Evolutionary conservation across 495 filamentous ascomycete species (phyloP).

Genomic region (Oleoguttula mirabilis): DNA sequence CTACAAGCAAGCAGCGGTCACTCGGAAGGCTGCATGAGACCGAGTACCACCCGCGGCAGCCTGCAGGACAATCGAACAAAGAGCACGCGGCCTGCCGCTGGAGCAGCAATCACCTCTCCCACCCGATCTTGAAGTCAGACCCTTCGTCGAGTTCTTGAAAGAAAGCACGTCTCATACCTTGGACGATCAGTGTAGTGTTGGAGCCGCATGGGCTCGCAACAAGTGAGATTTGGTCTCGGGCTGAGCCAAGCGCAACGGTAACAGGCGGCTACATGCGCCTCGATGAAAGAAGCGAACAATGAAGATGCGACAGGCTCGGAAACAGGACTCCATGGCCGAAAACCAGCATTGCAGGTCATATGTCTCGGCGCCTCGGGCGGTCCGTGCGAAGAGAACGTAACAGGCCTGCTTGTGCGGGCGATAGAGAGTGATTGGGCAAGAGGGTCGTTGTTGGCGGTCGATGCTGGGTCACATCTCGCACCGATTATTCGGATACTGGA

Average conservation of each 20-base stretch:
- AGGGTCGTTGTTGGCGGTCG: slow-evolving; percentile 74
- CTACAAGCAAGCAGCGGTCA: too few relatives aligned
- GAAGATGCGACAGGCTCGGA: slow-evolving; percentile 5
- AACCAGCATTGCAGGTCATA: slow-evolving; percentile 17
- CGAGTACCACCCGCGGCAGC: too few relatives aligned
- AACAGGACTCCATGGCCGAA: slow-evolving; percentile 9
- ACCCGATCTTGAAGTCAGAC: too few relatives aligned
- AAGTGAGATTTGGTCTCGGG: too few relatives aligned
- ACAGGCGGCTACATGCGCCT: slow-evolving; percentile 13
- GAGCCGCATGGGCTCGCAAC: too few relatives aligned
- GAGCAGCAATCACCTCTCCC: too few relatives aligned
- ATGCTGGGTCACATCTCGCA: slow-evolving; percentile 81
- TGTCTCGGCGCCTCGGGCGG: slow-evolving; percentile 68
- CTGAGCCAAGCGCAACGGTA: not conserved
- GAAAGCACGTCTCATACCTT: too few relatives aligned
- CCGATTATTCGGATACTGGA: slow-evolving; percentile 66
- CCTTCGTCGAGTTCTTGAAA: too few relatives aligned
- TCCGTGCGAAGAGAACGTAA: slow-evolving; percentile 77
- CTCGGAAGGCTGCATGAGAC: too few relatives aligned
- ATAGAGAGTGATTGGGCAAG: slow-evolving; percentile 62
- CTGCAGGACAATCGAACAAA: too few relatives aligned
- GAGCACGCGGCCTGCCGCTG: too few relatives aligned
- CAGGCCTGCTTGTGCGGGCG: slow-evolving; percentile 78
- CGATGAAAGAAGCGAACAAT: slow-evolving; percentile 7
- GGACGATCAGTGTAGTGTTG: too few relatives aligned